Evolutionary conservation across 371 early-diverging fungal genomes (phyloP), one percentile per base, ranked within the genome.

Genomic region (Cokeromyces recurvatus): DNA sequence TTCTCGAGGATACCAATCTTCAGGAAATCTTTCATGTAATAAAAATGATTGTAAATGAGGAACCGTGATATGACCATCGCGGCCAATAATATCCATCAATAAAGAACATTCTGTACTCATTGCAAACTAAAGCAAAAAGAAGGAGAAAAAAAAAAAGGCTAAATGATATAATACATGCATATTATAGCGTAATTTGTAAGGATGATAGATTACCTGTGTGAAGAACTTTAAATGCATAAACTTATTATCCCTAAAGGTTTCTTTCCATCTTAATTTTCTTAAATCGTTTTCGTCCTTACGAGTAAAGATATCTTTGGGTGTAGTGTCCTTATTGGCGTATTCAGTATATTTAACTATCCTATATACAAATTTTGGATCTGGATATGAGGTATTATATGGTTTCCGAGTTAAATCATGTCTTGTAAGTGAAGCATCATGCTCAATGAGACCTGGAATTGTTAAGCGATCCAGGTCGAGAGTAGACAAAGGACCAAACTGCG

Each of bases 381-480:
- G 48, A 14, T 32, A 19, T 4, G 48, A 31, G 3, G 54, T 35
- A 16, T 29, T 44, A 27, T 52, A 22, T 2, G 60, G 61, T 11
- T 27, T 22, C 6, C 57, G 0, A 14, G 44, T 29, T 0, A 27
- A 25, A 48, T 71, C 71, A 10, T 47, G 37, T 14, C 71, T 45
- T 8, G 57, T 62, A 14, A 68, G 42, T 4, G 68, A 68, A 10
- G 59, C 71, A 44, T 71, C 71, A 29, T 68, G 71, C 43, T 71
- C 71, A 10, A 71, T 29, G 2, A 62, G n/a, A 32, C 49, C 54
- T 29, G 53, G 53, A 1, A 54, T 48, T 1, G 46, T 53, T 8
- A 71, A 20, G 3, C 51, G 50, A 19, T 64, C 54, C n/a, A 70
- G 27, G 41, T 66, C 52, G 23, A 69, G 22, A 0, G 43, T 41